Percentiles rank a stretch among this genome's conserved stretches.
phyloP scores from a whole-genome alignment of 257 asterid species.

The Jacaranda copaia region DNA sequence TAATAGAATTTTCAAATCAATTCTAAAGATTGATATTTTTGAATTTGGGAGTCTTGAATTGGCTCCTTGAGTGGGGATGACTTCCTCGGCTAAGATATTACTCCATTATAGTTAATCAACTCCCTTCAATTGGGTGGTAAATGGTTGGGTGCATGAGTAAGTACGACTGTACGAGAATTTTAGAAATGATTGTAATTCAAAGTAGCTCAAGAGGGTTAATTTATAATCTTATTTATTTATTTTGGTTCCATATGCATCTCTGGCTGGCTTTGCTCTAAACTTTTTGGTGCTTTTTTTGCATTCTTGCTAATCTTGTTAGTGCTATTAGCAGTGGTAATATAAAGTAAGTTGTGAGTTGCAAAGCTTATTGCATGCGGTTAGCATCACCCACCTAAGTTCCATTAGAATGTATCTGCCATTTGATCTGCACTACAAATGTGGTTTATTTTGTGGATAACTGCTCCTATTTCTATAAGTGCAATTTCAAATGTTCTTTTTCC shows the following conservation, averaged over 20 bases:
- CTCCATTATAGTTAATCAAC: background rate
- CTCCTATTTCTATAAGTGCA: too few relatives aligned
- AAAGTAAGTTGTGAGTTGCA: background rate
- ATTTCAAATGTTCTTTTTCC: too few relatives aligned
- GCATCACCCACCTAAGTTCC: too few relatives aligned
- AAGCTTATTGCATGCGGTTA: background rate
- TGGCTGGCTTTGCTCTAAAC: background rate
- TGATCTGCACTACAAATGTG: too few relatives aligned
- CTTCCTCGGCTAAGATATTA: background rate
- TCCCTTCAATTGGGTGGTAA: background rate
- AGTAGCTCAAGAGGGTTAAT: background rate
- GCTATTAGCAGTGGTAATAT: background rate
- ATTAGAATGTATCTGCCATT: too few relatives aligned
- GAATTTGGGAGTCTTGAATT: background rate
- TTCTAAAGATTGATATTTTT: background rate
- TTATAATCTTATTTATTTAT: background rate
- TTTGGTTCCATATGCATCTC: background rate
- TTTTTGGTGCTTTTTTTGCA: slow-evolving; percentile 24
- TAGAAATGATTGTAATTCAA: slow-evolving; percentile 8
- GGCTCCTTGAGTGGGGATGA: slow-evolving; percentile 18
- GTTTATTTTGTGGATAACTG: too few relatives aligned
- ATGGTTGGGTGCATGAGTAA: slow-evolving; percentile 18
- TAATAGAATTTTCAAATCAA: slow-evolving; percentile 5
- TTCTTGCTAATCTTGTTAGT: slow-evolving; percentile 1
- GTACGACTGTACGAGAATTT: background rate